These are phyloP conservation scores for Cryoendolithus antarcticus DNA, from an alignment of 2,329 filamentous ascomycete genomes.

Conservation along the genomic window DNA sequence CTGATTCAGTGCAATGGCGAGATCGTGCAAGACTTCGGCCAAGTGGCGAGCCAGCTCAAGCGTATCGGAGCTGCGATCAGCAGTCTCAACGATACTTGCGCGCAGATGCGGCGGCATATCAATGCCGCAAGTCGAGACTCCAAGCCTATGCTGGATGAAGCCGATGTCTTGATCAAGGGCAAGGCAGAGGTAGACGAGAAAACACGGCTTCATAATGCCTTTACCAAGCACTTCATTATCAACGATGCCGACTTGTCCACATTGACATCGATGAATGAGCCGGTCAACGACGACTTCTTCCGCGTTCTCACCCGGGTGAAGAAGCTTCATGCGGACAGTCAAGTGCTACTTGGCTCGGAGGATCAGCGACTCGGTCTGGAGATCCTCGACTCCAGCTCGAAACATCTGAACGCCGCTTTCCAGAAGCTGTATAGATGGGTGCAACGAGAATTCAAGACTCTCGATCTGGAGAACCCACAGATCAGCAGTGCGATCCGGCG, in stretches of 20 bases:
- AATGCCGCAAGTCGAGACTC: constrained; percentile 63
- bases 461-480: constrained; percentile 89
- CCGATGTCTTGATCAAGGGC: constrained; percentile 58
- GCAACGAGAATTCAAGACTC: constrained; percentile 78
- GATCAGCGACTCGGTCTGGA: constrained; percentile 80
- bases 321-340: constrained; percentile 76
- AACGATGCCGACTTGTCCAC: constrained; percentile 66
- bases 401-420: constrained; percentile 75
- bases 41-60: constrained; percentile 83
- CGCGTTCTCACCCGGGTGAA: constrained; percentile 64
- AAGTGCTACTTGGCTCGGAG: constrained; percentile 78
- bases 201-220: constrained; percentile 62
- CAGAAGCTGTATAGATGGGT: constrained; percentile 96
- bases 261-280: constrained; percentile 66
- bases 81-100: constrained; percentile 66
- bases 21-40: constrained; percentile 76
- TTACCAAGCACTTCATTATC: constrained; percentile 72
- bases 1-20: constrained; percentile 86
- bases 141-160: constrained; percentile 62
- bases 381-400: constrained; percentile 81
- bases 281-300: constrained; percentile 80
- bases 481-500: constrained; percentile 75
- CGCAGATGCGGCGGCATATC: constrained; percentile 69
- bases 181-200: constrained; percentile 66
- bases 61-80: constrained; percentile 70